Evolutionary conservation across 2,329 filamentous ascomycete species (phyloP), one percentile per base, ranked within the genome.

Genomic region (Samsoniella hepiali): DNA sequence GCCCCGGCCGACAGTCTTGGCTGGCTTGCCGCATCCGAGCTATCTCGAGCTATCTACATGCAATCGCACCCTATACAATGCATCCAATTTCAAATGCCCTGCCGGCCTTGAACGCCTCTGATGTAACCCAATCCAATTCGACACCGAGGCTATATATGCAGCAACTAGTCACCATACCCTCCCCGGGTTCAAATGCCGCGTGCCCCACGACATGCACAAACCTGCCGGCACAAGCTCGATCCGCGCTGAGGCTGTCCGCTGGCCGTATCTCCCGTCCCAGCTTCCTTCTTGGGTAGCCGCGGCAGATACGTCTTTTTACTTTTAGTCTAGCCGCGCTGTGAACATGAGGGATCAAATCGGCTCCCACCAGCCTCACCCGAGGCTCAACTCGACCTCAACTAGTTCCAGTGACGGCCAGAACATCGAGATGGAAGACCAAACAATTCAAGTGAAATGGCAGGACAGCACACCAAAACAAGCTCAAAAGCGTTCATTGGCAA

Each of bases 271-370:
- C 7, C 13, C 3, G 3, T n/a, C 40, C 32, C 10, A 54, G 22
- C 38, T 54, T 54, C 49, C 49, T 47, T 36, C n/a, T 54, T 61
- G 47, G 31, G 58, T 45, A 61, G 58, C 58, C 58, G 58, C 58
- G 58, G 27, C 45, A 13, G 17, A 47, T 5, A 34, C n/a, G 3
- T 7, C 10, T 13, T 42, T 10, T 11, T 38, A 6, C 9, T 15
- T 42, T 60, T 40, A 32, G 50, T 38, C 38, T 44, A 54, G 40
- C 51, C 42, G 38, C 40, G 32, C n/a, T 62, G 17, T 29, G 22
- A 27, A 7, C 36, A 42, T 44, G n/a, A 10, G 2, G 10, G 27
- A 10, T 22, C 10, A 8, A n/a, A 17, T 29, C 15, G 17, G 22
- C 27, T 36, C 10, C 29, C 29, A n/a, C 27, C 15, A 38, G 8